Conservation (phyloP, 2,329 filamentous ascomycete genomes). For the Chrysosporium keratinophilum region DNA sequence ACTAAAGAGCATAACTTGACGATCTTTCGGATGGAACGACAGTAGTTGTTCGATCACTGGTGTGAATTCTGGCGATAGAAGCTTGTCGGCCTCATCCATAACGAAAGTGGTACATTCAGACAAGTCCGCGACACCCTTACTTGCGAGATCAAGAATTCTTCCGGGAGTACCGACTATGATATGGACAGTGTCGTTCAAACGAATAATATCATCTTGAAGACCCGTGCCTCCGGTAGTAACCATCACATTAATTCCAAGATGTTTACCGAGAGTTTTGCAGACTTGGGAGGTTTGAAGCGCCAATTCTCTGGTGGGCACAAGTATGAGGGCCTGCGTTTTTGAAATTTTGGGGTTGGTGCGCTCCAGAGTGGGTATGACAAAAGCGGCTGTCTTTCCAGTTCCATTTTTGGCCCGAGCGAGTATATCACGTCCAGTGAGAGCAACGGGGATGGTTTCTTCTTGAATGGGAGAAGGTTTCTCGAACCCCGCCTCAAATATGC, state of each 20-base stretch:
- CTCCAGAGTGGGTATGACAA: slow-evolving; percentile 90
- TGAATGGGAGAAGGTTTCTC: slow-evolving; percentile 98
- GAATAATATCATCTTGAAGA: slow-evolving; percentile 91
- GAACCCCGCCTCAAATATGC: slow-evolving; percentile 97
- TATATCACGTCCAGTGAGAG: slow-evolving; percentile 87
- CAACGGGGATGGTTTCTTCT: slow-evolving; percentile 97
- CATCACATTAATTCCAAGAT: slow-evolving; percentile 97
- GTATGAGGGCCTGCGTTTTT: slow-evolving; percentile 92
- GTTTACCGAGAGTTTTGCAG: slow-evolving; percentile 96
- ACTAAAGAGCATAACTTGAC: slow-evolving; percentile 98
- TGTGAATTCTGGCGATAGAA: slow-evolving; percentile 92
- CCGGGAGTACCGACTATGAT: slow-evolving; percentile 96
- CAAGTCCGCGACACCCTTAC: slow-evolving; percentile 91
- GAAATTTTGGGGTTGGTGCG: slow-evolving; percentile 92
- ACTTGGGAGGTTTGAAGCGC: slow-evolving; percentile 98
- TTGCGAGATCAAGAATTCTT: slow-evolving; percentile 87
- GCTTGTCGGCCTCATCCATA: slow-evolving; percentile 99
- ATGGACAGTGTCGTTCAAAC: slow-evolving; percentile 86
- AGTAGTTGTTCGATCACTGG: slow-evolving; percentile 94
- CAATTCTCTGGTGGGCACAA: slow-evolving; percentile 92
- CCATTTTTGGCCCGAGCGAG: slow-evolving; percentile 96
- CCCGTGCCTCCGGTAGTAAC: slow-evolving; percentile 95
- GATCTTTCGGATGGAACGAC: slow-evolving; percentile 90
- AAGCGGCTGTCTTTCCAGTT: slow-evolving; percentile 95
- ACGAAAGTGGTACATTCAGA: slow-evolving; percentile 96